Base-by-base conservation (phyloP, 345 rosid species). In the Zanthoxylum bungeanum region DNA sequence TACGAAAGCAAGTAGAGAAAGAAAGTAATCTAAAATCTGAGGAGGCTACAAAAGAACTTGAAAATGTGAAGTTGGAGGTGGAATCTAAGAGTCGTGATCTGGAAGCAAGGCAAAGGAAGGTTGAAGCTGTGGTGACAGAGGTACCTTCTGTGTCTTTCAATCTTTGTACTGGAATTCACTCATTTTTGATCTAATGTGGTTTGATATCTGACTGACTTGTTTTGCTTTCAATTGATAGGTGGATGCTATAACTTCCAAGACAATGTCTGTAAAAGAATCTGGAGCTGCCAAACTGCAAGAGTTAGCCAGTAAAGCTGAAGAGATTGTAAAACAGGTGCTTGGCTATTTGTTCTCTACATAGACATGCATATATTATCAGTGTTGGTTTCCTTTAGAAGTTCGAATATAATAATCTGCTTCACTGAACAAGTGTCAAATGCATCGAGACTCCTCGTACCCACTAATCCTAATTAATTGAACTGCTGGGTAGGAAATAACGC, bases 71-170 rank as follows among this genome's bases (percentile, higher is more conserved):
- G 81, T 36, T 73, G 68, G 87, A 88, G 62, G 83, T 85, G 34
- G 91, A 86, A 78, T 88, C 92, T 47, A 81, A 34, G 83, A 90
- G 86, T 83, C 79, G 21, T 50, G 85, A 87, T 36, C 89, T 95
- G 69, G 89, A 91, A 77, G 78, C 76, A 69, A 88, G 96, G 68
- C 98, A 91, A 77, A 84, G 68, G 76, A 80, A 87, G 68, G 88
- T 92, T 58, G 98, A 89, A 84, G 79, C 87, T 77, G 76, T 91
- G 14, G 76, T 92, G 50, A 84, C 86, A 61, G 86, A 82, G 93
- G 99, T 89, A 83, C n/a, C 69, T 50, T 56, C 4, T 2, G 19
- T n/a, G 4, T 33, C 66, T 39, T 67, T 31, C 16, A 34, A 25
- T 31, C 10, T 28, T 28, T 33, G 22, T 64, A 52, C 33, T 24